Evolutionary conservation across 2,329 filamentous ascomycete genomes (phyloP).

Genomic region (Aspergillus pseudoviridinutans): DNA sequence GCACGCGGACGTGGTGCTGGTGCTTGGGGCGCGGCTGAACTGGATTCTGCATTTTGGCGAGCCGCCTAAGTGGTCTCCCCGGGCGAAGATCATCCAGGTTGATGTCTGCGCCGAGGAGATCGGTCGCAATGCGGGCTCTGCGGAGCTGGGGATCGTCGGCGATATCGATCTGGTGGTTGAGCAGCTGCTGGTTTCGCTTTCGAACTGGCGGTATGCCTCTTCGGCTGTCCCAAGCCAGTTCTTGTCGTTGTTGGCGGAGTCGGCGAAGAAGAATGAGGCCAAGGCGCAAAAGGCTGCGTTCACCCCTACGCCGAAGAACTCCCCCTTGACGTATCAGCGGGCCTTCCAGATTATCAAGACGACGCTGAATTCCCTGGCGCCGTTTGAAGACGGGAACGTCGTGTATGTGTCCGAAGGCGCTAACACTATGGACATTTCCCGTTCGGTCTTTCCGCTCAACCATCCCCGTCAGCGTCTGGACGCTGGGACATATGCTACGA

Average conservation of each 20-base stretch:
- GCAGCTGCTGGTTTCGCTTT: conserved; percentile 43
- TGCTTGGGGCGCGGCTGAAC: conserved; percentile 54
- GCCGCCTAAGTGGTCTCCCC: conserved; percentile 50
- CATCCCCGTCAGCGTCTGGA: conserved; percentile 55
- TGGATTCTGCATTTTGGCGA: conserved; percentile 58
- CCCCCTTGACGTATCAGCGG: conserved; percentile 49
- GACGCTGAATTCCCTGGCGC: conserved; percentile 45
- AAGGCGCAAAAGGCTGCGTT: conserved; percentile 43
- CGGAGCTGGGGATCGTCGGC: conserved; percentile 48
- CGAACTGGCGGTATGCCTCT: conserved; percentile 43
- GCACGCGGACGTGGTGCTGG: conserved; percentile 52
- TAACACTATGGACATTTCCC: conserved; percentile 60
- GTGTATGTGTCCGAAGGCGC: conserved; percentile 58
- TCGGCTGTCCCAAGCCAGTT: conserved; percentile 24
- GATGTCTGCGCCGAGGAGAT: conserved; percentile 54
- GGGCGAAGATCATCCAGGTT: conserved; percentile 53
- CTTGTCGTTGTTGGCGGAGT: conserved; percentile 28
- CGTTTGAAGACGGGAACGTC: conserved; percentile 44
- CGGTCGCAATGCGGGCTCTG: conserved; percentile 48
- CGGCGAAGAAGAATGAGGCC: conserved; percentile 45
- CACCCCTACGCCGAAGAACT: conserved; percentile 25
- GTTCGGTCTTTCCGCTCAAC: conserved; percentile 51
- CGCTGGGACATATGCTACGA: conserved; percentile 57
- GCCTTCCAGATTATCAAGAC: conserved; percentile 52
- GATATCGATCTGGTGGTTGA: conserved; percentile 49